Evolutionary conservation across 345 rosid species (phyloP).

Genomic region (Populus ilicifolia): DNA sequence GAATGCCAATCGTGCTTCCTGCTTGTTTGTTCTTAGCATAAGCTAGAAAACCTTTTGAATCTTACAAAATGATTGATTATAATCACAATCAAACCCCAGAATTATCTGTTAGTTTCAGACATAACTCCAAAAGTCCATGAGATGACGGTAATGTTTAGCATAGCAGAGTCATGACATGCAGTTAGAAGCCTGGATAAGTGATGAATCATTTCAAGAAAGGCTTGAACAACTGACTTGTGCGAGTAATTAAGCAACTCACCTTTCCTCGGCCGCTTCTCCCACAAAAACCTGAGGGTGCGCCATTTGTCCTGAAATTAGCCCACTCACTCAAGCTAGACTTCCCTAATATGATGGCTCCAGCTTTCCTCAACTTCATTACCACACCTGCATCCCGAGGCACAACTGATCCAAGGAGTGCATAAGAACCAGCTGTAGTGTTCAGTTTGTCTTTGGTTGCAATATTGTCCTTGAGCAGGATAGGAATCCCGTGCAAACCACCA

Average conservation of each 20-base stretch:
- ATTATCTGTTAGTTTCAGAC: too few relatives aligned
- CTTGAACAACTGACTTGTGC: constrained; percentile 1
- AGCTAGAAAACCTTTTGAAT: too few relatives aligned
- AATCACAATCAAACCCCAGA: too few relatives aligned
- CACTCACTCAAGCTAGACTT: constrained; percentile 63
- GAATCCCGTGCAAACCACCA: constrained; percentile 46
- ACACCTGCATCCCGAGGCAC: constrained; percentile 48
- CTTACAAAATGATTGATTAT: too few relatives aligned
- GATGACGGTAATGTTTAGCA: too few relatives aligned
- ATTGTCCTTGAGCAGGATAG: constrained; percentile 50
- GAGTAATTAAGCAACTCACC: constrained; percentile 21
- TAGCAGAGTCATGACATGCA: too few relatives aligned
- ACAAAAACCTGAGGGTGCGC: constrained; percentile 40
- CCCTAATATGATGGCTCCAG: constrained; percentile 50
- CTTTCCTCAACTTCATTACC: constrained; percentile 41
- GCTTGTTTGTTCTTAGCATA: too few relatives aligned
- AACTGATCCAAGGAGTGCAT: constrained; percentile 38
- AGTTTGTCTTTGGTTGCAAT: constrained; percentile 52
- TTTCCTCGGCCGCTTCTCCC: constrained; percentile 50
- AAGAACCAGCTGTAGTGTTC: constrained; percentile 52
- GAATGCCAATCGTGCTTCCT: too few relatives aligned
- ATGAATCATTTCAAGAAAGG: too few relatives aligned
- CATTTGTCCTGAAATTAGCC: constrained; percentile 32
- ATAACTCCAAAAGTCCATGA: too few relatives aligned
- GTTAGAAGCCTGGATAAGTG: too few relatives aligned